These are phyloP conservation scores for Penicillium hesseltinei DNA, from an alignment of 2,329 filamentous ascomycete genomes.

Conservation along the genomic window DNA sequence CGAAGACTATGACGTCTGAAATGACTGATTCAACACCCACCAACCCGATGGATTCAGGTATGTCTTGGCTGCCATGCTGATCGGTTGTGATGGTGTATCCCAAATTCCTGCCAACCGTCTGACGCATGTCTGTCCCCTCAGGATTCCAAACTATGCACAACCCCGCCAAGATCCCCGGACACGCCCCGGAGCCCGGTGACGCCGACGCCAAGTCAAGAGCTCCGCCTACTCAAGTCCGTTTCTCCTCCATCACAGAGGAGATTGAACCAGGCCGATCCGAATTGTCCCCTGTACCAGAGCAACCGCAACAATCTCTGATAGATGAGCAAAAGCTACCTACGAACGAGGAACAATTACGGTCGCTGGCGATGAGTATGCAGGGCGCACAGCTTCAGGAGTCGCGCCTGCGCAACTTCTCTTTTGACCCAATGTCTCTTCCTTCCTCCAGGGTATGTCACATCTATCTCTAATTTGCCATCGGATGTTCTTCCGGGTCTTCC, in stretches of 20 bases:
- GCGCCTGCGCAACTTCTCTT: conserved; percentile 81
- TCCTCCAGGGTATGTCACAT: conserved; percentile 41
- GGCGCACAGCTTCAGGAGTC: conserved; percentile 74
- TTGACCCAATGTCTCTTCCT: conserved; percentile 86
- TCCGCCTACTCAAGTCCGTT: conserved; percentile 57
- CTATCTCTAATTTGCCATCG: conserved; percentile 9
- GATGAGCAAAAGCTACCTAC: conserved; percentile 22
- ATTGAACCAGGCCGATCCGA: conserved; percentile 54
- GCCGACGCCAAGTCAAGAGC: conserved; percentile 31
- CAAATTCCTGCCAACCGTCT: conserved; percentile 3
- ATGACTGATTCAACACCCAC: conserved; percentile 26
- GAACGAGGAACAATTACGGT: conserved; percentile 64
- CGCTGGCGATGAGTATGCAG: conserved; percentile 70
- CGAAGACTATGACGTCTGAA: conserved; percentile 40
- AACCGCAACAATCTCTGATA: conserved; percentile 7
- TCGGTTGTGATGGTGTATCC: not conserved
- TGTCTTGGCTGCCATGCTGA: conserved; percentile 22
- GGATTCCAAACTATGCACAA: conserved; percentile 21
- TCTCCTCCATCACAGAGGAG: conserved; percentile 69
- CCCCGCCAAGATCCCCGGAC: conserved; percentile 25
- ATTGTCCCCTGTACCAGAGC: conserved; percentile 21
- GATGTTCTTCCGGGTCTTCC: not conserved
- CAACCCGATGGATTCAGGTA: conserved; percentile 32
- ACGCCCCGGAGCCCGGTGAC: conserved; percentile 24
- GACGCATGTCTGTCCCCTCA: conserved; percentile 13